Percentiles rank a stretch among this genome's conserved stretches.
phyloP scores from a whole-genome alignment of 805 yeast genomes.

The Wickerhamomyces tratensis region DNA sequence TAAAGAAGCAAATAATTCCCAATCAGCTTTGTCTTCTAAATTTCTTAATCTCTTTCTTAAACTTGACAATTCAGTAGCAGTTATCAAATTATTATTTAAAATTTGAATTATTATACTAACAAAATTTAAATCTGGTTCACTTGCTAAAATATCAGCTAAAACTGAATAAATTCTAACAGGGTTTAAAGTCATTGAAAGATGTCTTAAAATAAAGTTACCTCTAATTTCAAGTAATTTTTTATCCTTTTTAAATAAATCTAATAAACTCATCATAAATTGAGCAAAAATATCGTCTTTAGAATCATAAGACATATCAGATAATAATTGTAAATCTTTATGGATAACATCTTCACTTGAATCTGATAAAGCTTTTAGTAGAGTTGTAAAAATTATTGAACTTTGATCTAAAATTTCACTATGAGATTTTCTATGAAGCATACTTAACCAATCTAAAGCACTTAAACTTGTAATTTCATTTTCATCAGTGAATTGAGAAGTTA shows the following conservation, averaged over 20 bases:
- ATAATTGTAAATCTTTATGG: constrained; percentile 56
- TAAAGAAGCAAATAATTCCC: constrained; percentile 59
- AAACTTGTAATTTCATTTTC: constrained; percentile 76
- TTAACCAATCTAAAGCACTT: constrained; percentile 85
- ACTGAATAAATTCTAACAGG: constrained; percentile 80
- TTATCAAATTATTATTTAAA: constrained; percentile 73
- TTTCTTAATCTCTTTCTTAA: constrained; percentile 61
- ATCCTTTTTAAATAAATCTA: constrained; percentile 64
- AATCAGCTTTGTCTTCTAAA: constrained; percentile 54
- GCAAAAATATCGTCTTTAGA: constrained; percentile 70
- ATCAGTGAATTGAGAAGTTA: constrained; percentile 62
- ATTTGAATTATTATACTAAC: constrained; percentile 78
- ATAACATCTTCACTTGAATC: constrained; percentile 73
- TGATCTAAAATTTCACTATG: constrained; percentile 46
- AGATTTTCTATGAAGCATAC: constrained; percentile 65
- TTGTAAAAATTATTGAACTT: constrained; percentile 60
- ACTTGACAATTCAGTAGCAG: constrained; percentile 69
- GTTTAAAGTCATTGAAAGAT: constrained; percentile 70
- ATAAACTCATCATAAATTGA: constrained; percentile 61
- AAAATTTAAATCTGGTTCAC: constrained; percentile 55
- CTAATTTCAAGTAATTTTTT: constrained; percentile 53
- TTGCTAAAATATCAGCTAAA: constrained; percentile 62
- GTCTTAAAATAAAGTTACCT: constrained; percentile 78
- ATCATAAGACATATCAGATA: constrained; percentile 64
- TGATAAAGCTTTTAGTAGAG: constrained; percentile 61